phyloP scores from a whole-genome alignment of 257 asterid genomes.

The Nicotiana tabacum region DNA sequence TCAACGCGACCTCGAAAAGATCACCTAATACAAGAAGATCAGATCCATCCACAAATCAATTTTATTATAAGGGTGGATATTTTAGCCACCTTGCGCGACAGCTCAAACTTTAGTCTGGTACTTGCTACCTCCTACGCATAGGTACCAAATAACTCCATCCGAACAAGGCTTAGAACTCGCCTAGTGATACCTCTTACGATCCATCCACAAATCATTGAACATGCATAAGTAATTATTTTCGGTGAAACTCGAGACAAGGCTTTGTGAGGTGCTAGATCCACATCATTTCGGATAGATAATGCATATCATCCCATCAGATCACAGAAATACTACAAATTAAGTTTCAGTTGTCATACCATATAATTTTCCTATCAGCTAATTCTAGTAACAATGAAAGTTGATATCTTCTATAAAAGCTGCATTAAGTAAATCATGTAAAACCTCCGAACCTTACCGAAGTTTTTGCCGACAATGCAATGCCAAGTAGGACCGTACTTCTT shows the following conservation, averaged over 20 bases:
- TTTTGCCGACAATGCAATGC: constrained; percentile 99
- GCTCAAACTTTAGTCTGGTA: not conserved
- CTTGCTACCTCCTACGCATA: not conserved
- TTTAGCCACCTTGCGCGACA: not conserved
- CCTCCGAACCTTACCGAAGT: constrained; percentile 55
- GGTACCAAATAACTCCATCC: not conserved
- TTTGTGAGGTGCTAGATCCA: not conserved
- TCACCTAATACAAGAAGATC: not conserved
- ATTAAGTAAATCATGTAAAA: not conserved
- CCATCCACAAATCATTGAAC: not conserved
- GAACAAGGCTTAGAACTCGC: not conserved
- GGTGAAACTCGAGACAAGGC: not conserved
- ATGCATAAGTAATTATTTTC: not conserved
- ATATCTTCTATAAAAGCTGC: not conserved
- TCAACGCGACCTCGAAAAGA: not conserved
- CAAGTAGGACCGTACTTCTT: constrained; percentile 93
- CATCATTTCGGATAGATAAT: not conserved
- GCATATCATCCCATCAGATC: not conserved
- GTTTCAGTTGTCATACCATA: not conserved
- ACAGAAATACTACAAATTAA: not conserved
- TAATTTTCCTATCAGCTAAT: not conserved
- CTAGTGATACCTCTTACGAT: not conserved
- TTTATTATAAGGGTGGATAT: not conserved
- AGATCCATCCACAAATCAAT: not conserved
- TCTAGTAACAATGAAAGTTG: not conserved